phyloP scores from a whole-genome alignment of 1,284 basidiomycete genomes.

The Sporisorium reilianum region DNA sequence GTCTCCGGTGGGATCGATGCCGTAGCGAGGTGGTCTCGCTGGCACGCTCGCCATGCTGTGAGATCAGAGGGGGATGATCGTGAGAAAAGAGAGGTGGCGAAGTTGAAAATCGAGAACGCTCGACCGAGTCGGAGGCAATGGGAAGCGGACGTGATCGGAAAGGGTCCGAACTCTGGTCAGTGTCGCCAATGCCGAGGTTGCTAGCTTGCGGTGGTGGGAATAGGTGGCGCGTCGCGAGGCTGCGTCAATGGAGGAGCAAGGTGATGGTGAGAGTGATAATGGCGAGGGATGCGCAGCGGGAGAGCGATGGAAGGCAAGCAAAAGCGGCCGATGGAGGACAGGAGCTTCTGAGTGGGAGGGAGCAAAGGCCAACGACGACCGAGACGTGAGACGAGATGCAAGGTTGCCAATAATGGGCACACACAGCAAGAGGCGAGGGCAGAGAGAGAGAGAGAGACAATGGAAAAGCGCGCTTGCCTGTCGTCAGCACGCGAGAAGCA shows the following conservation, averaged over 20 bases:
- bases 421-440: not conserved
- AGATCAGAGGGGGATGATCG: not conserved
- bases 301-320: not conserved
- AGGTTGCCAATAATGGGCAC: not conserved
- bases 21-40: slow-evolving; percentile 40
- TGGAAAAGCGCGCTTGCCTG: not conserved
- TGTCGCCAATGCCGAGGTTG: not conserved
- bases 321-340: not conserved
- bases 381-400: not conserved
- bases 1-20: slow-evolving; percentile 37
- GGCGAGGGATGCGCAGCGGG: not conserved
- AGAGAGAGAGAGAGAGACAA: not conserved
- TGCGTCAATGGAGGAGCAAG: not conserved
- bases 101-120: too few relatives aligned
- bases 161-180: not conserved
- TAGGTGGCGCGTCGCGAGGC: not conserved
- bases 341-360: not conserved
- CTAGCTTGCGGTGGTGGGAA: not conserved
- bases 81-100: not conserved
- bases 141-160: too few relatives aligned
- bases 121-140: too few relatives aligned
- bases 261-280: not conserved
- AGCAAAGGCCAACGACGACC: not conserved
- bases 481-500: not conserved
- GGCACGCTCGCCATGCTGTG: slow-evolving; percentile 37